Percentiles rank a stretch among this genome's conserved stretches.
phyloP scores from a whole-genome alignment of 768 basidiomycete genomes.

The Macrolepiota fuliginosa region DNA sequence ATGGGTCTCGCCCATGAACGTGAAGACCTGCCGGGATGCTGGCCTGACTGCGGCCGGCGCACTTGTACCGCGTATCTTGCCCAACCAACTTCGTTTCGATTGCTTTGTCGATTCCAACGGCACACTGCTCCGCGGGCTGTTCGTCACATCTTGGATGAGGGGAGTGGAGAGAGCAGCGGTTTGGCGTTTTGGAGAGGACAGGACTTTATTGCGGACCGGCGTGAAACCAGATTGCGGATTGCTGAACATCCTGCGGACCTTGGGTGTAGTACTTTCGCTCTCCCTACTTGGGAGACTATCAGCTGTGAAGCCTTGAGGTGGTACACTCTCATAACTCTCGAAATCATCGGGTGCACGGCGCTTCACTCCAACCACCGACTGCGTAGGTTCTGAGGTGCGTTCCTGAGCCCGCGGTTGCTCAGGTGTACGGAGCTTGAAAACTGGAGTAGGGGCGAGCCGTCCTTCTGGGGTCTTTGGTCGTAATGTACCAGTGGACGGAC shows the following conservation, averaged over 20 bases:
- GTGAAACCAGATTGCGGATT: slow-evolving; percentile 69
- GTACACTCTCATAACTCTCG: slow-evolving; percentile 51
- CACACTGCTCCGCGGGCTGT: slow-evolving; percentile 47
- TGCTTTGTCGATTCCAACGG: slow-evolving; percentile 36
- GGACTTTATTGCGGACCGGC: slow-evolving; percentile 54
- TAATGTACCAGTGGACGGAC: slow-evolving; percentile 32
- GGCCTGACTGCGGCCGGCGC: slow-evolving; percentile 24
- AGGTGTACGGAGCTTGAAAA: slow-evolving; percentile 55
- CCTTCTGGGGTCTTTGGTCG: slow-evolving; percentile 57
- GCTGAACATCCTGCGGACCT: slow-evolving; percentile 56
- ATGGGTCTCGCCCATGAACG: neutral
- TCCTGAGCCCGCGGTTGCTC: slow-evolving; percentile 31
- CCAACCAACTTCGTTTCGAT: slow-evolving; percentile 67
- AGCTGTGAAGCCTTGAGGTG: slow-evolving; percentile 62
- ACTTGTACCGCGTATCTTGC: slow-evolving; percentile 58
- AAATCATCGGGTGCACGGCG: slow-evolving; percentile 78
- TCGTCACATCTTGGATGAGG: slow-evolving; percentile 59
- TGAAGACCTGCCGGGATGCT: slow-evolving; percentile 8
- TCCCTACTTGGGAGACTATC: slow-evolving; percentile 47
- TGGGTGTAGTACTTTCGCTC: slow-evolving; percentile 50
- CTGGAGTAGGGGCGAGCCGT: slow-evolving; percentile 31
- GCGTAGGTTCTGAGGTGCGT: slow-evolving; percentile 27
- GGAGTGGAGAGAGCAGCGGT: slow-evolving; percentile 31
- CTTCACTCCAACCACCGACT: slow-evolving; percentile 60
- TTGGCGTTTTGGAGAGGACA: slow-evolving; percentile 50